A percentile compares a stretch with the other conserved stretches of the same genome.
phyloP scores from a whole-genome alignment of 2,329 filamentous ascomycete genomes.

The Fusarium sp. region DNA sequence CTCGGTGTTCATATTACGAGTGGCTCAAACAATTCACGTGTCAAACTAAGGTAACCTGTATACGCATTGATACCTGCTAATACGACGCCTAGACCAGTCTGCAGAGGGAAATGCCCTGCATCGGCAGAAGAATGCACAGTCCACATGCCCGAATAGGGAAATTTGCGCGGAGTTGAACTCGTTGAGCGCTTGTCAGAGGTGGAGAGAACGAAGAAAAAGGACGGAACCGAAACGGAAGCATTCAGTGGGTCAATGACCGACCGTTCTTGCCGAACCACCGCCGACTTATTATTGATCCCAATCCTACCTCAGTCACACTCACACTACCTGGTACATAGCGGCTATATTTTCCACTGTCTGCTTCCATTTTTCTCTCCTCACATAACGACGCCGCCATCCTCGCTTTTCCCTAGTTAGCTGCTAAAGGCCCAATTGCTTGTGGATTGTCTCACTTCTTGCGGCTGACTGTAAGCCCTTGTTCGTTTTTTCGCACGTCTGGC shows the following conservation, averaged over 20 bases:
- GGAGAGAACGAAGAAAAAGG: conserved; percentile 8
- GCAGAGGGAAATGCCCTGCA: neutral
- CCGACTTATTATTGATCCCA: conserved; percentile 21
- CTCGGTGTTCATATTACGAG: neutral
- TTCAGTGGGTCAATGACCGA: conserved; percentile 38
- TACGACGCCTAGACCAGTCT: neutral
- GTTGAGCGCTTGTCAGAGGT: neutral
- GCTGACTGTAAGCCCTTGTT: conserved; percentile 25
- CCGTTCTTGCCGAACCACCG: conserved; percentile 37
- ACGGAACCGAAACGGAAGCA: conserved; percentile 37
- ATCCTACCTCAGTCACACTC: conserved; percentile 3
- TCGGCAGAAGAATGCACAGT: conserved; percentile 17
- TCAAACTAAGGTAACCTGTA: neutral
- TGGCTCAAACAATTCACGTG: conserved; percentile 16
- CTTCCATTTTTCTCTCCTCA: neutral
- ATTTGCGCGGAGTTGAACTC: conserved; percentile 22
- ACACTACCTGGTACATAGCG: neutral
- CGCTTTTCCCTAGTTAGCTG: neutral
- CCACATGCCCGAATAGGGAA: conserved; percentile 27
- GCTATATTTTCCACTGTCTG: conserved; percentile 21
- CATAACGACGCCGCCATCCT: neutral
- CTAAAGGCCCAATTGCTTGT: conserved; percentile 25
- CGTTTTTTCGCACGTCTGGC: conserved; percentile 20
- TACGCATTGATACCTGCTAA: neutral
- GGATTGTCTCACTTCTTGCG: conserved; percentile 17